Percentiles rank a stretch among this genome's conserved stretches.
phyloP scores from a whole-genome alignment of 176 grass and related monocot species.

The Oryza longistaminata region DNA sequence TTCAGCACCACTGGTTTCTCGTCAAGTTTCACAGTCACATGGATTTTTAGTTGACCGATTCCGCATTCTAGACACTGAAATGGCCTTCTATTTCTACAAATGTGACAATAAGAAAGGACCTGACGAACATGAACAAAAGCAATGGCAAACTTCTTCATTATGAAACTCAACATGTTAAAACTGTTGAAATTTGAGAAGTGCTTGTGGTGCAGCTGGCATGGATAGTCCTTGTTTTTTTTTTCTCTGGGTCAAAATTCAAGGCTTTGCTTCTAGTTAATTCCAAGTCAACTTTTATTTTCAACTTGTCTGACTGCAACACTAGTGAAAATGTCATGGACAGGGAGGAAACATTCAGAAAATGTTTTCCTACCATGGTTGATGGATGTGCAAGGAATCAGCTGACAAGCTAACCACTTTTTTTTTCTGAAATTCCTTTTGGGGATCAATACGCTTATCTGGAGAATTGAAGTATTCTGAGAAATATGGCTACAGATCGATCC shows the following conservation, averaged over 20 bases:
- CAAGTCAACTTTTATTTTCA: neutral
- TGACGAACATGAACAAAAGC: too few species aligned
- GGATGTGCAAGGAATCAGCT: neutral
- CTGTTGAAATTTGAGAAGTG: neutral
- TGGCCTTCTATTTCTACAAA: too few species aligned
- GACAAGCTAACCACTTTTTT: too few species aligned
- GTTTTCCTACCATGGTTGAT: too few species aligned
- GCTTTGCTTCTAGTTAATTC: neutral
- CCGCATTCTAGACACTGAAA: too few species aligned
- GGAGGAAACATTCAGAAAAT: neutral
- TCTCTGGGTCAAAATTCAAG: neutral
- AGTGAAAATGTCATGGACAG: neutral
- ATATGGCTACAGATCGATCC: neutral
- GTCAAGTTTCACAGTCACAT: too few species aligned
- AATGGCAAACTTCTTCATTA: too few species aligned
- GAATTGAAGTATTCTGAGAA: neutral
- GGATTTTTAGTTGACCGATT: too few species aligned
- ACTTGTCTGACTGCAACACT: neutral
- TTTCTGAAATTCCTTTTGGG: neutral
- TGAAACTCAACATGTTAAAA: too few species aligned
- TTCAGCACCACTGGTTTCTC: too few species aligned
- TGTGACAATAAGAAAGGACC: too few species aligned
- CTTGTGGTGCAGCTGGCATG: too few species aligned
- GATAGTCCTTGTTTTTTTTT: neutral
- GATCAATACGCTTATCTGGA: neutral